Conservation (phyloP, 257 asterid species). For the Rhazya stricta region DNA sequence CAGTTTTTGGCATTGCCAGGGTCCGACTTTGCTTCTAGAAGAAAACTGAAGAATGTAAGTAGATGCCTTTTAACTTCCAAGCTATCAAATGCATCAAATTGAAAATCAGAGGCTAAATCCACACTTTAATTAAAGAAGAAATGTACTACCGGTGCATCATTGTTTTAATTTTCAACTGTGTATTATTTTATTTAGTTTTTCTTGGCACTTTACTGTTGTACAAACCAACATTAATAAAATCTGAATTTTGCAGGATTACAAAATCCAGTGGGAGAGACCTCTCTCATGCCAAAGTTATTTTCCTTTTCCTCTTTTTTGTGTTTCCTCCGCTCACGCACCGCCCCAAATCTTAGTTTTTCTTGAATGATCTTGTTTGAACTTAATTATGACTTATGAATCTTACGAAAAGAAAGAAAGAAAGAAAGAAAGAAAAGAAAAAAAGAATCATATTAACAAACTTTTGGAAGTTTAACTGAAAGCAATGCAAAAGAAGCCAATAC, state of each 20-base stretch:
- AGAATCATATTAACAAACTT: neutral
- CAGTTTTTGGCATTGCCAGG: constrained; percentile 24
- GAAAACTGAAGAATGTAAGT: neutral
- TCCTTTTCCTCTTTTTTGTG: neutral
- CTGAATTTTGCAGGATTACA: neutral
- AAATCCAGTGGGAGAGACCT: neutral
- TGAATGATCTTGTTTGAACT: neutral
- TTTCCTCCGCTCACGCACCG: no score
- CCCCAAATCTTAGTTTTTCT: no score
- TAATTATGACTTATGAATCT: neutral
- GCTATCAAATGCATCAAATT: neutral
- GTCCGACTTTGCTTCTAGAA: constrained; percentile 35
- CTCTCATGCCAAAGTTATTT: neutral
- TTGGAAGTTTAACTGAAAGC: neutral
- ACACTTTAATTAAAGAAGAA: neutral
- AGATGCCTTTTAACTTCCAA: neutral
- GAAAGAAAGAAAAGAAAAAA: neutral
- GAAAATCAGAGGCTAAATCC: constrained; percentile 1
- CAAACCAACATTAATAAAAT: neutral
- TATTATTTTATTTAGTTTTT: neutral
- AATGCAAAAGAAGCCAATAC: neutral
- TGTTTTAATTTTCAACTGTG: neutral
- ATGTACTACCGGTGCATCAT: neutral
- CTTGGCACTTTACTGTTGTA: neutral
- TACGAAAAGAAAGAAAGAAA: neutral